Percentiles rank a stretch among this genome's conserved stretches.
Conservation (phyloP, 768 basidiomycete species). For the Naganishia friedmannii region DNA sequence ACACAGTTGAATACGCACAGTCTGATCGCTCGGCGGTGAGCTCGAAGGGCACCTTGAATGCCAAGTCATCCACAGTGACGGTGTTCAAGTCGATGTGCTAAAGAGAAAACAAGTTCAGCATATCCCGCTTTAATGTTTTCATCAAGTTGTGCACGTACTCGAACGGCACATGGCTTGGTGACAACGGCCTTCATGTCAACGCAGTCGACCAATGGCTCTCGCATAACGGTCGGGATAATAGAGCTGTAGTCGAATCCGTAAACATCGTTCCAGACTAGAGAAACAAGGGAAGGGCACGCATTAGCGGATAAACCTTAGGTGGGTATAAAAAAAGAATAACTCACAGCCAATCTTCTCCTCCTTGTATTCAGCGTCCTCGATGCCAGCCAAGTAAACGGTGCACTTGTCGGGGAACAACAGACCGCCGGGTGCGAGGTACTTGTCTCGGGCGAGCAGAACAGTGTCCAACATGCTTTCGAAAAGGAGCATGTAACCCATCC, state of each 20-base stretch:
- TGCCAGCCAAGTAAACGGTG: slow-evolving; percentile 86
- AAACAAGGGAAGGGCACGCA: slow-evolving; percentile 1
- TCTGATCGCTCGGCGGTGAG: slow-evolving; percentile 83
- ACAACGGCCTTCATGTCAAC: slow-evolving; percentile 94
- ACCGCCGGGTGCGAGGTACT: slow-evolving; percentile 82
- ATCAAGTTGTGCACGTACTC: slow-evolving; percentile 57
- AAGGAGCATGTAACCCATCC: slow-evolving; percentile 99
- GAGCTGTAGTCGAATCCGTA: slow-evolving; percentile 99
- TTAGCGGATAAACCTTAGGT: slow-evolving; percentile 13
- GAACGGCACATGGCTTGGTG: slow-evolving; percentile 84
- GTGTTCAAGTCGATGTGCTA: slow-evolving; percentile 86
- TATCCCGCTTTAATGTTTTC: neutral
- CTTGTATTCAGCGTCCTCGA: slow-evolving; percentile 99
- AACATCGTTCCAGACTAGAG: slow-evolving; percentile 95
- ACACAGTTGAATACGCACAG: slow-evolving; percentile 60
- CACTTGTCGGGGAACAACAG: slow-evolving; percentile 95
- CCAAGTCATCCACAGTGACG: slow-evolving; percentile 90
- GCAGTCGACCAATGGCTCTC: slow-evolving; percentile 97
- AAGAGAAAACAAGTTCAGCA: neutral
- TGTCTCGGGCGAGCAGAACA: slow-evolving; percentile 91
- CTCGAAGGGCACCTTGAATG: slow-evolving; percentile 75
- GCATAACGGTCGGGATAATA: slow-evolving; percentile 95
- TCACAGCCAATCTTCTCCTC: slow-evolving; percentile 99
- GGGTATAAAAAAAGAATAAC: slow-evolving; percentile 48
- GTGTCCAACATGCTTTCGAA: slow-evolving; percentile 99